Conservation (phyloP, 345 rosid genomes). For the Brassica juncea region DNA sequence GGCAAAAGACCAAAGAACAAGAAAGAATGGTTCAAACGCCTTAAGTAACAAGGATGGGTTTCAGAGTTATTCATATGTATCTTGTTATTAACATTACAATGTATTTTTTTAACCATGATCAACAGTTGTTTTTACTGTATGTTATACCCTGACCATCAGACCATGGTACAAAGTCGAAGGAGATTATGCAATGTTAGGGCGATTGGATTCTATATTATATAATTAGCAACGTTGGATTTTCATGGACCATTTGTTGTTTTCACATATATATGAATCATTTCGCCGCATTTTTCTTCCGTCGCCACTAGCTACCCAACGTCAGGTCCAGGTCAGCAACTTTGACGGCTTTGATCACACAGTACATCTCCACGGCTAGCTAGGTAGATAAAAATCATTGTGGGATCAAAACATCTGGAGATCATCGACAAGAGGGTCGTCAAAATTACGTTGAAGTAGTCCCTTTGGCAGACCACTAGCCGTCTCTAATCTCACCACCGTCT, state of each 20-base stretch:
- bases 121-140: not conserved
- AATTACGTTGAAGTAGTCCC: not conserved
- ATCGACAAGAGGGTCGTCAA: conserved; percentile 2
- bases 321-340: conserved; percentile 8
- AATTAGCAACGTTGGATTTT: not conserved
- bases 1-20: too few relatives aligned
- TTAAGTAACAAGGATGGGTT: not conserved
- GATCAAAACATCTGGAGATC: conserved; percentile 27
- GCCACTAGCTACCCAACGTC: not conserved
- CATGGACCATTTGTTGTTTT: not conserved
- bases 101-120: not conserved
- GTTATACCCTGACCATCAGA: not conserved
- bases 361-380: not conserved
- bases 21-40: not conserved
- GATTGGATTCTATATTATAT: not conserved
- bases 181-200: not conserved
- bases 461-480: not conserved
- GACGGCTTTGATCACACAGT: conserved; percentile 15
- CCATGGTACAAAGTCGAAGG: not conserved
- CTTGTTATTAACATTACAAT: not conserved
- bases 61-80: not conserved
- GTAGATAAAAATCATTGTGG: conserved; percentile 5
- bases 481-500: not conserved
- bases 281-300: not conserved
- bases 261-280: not conserved